These are phyloP conservation scores for Stereum hirsutum DNA, from an alignment of 1,284 basidiomycete species.

Conservation along the genomic window DNA sequence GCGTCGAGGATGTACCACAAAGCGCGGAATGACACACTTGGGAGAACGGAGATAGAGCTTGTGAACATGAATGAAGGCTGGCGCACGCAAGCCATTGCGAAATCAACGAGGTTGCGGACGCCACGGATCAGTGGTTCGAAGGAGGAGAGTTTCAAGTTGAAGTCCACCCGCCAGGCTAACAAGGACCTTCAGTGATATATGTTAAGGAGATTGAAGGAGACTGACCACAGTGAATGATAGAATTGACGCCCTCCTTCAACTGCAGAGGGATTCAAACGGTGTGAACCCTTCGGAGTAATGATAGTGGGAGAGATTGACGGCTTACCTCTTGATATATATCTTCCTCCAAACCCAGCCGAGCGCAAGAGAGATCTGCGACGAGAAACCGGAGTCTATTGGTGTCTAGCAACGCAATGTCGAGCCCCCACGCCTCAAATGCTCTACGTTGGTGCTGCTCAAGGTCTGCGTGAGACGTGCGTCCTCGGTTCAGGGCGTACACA, in stretches of 20 bases:
- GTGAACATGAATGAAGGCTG: constrained; percentile 25
- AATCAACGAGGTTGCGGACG: constrained; percentile 12
- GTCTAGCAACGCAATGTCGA: constrained; percentile 18
- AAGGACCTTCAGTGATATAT: constrained; percentile 7
- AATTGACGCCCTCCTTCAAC: constrained; percentile 15
- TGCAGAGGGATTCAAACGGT: no score
- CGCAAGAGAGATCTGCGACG: constrained; percentile 21
- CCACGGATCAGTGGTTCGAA: constrained; percentile 14
- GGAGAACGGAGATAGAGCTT: constrained; percentile 24
- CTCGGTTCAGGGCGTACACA: constrained; percentile 18
- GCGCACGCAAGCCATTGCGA: constrained; percentile 10
- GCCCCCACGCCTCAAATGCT: constrained; percentile 20
- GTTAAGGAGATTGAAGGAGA: constrained; percentile 13
- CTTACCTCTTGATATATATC: constrained; percentile 8
- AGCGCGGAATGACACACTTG: constrained; percentile 1
- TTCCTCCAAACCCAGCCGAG: constrained; percentile 20
- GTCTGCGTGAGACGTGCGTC: background rate
- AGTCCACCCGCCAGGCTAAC: constrained; percentile 16
- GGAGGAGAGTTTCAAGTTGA: constrained; percentile 13
- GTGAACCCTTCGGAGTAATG: constrained; percentile 2
- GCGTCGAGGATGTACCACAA: background rate
- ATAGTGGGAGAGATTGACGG: background rate
- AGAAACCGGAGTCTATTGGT: constrained; percentile 23
- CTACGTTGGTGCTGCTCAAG: constrained; percentile 18
- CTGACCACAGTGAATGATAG: constrained; percentile 20